Evolutionary conservation across 1,284 basidiomycete genomes (phyloP).

Genomic region (Salmacisia buchloeana): DNA sequence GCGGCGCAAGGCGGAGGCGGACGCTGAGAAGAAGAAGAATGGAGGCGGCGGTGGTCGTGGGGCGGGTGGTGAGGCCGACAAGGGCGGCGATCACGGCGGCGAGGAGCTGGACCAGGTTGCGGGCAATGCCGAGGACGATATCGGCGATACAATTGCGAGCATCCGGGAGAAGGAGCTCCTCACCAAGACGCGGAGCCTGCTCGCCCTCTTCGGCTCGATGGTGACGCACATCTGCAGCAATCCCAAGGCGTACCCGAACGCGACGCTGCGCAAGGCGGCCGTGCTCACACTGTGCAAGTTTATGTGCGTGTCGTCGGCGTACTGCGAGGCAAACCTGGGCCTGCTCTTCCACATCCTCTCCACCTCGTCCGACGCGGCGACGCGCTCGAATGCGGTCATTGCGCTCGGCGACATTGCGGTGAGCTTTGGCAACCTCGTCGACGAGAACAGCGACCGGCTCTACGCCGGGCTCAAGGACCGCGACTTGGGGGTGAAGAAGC

Average conservation of each 20-base stretch:
- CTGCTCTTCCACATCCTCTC: constrained; percentile 90
- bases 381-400: constrained; percentile 92
- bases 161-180: constrained; percentile 83
- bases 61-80: constrained; percentile 50
- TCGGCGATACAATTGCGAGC: constrained; percentile 79
- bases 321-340: constrained; percentile 83
- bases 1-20: constrained; percentile 83
- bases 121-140: constrained; percentile 96
- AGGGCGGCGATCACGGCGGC: constrained; percentile 46
- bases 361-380: constrained; percentile 77
- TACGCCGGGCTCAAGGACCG: constrained; percentile 86
- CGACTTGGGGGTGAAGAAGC: constrained; percentile 91
- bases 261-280: constrained; percentile 76
- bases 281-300: constrained; percentile 89
- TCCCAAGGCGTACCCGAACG: constrained; percentile 61
- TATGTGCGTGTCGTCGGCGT: constrained; percentile 87
- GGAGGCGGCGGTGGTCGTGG: constrained; percentile 57
- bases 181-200: constrained; percentile 74
- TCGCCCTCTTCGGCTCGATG: constrained; percentile 81
- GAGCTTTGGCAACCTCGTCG: constrained; percentile 90
- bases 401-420: constrained; percentile 95
- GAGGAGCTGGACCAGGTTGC: constrained; percentile 84
- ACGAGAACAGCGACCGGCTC: constrained; percentile 91
- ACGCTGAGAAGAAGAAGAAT: constrained; percentile 43
- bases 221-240: constrained; percentile 77